phyloP scores from a whole-genome alignment of 306 rosid species.

The Lathyrus oleraceus region DNA sequence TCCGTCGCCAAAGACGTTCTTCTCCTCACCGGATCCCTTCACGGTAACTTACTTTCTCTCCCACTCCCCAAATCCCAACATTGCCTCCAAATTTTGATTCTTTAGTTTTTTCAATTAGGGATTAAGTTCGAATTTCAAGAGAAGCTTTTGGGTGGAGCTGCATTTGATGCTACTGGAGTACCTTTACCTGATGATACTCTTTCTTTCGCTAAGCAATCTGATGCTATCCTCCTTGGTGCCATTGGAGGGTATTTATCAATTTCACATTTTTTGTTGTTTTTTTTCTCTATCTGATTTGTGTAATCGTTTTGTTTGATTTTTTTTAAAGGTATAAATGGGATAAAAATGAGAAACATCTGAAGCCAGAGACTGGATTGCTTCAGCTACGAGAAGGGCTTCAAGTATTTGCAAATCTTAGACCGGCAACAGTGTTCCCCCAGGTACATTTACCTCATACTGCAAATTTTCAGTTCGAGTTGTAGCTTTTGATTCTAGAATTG shows the following conservation, averaged over 20 bases:
- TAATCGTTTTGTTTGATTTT: neutral
- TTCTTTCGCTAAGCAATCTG: conserved; percentile 65
- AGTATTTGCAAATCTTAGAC: conserved; percentile 86
- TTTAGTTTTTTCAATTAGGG: conserved; percentile 39
- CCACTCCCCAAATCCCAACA: neutral
- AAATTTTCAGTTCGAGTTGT: neutral
- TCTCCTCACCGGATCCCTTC: conserved; percentile 60
- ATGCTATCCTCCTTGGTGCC: conserved; percentile 85
- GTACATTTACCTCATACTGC: conserved; percentile 32
- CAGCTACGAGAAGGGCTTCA: conserved; percentile 64
- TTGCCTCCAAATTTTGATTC: neutral
- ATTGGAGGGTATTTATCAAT: conserved; percentile 68
- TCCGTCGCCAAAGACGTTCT: conserved; percentile 83
- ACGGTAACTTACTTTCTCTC: conserved; percentile 42
- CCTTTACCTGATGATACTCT: conserved; percentile 87
- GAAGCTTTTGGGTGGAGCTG: conserved; percentile 87
- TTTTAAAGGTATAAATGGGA: conserved; percentile 81
- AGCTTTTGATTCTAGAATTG: no score
- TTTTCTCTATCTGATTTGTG: neutral
- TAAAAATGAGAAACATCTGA: conserved; percentile 66
- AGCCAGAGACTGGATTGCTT: conserved; percentile 94
- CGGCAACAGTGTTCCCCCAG: conserved; percentile 78
- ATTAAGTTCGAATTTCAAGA: conserved; percentile 65
- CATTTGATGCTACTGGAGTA: conserved; percentile 79
- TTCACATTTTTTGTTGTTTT: neutral